Evolutionary conservation across 306 rosid species (phyloP), one percentile per base, ranked within the genome.

Genomic region (Ormosia semicastrata): DNA sequence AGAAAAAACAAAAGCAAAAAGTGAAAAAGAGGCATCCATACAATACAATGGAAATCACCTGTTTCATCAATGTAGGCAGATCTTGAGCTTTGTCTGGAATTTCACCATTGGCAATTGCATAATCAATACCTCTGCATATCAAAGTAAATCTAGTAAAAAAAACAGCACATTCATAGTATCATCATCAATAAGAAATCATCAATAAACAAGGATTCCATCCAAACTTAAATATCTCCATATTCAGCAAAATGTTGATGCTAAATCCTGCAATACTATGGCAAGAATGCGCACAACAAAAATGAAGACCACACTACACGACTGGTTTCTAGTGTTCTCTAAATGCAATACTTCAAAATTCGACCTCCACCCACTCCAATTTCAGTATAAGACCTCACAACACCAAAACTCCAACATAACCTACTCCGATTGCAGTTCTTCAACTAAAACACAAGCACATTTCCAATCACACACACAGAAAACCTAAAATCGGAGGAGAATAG

Each of bases 111-210:
- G 90, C 86, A 71, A 95, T 85, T 32, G 98, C 90, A 87, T 78
- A 84, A 83, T 95, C 99, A 58, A 95, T 89, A 76, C 92, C 88
- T 78, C 99, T 95, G 93, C 66, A 73, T 41, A 65, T 76, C 85
- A 84, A 87, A 73, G 73, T 30, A 74, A 79, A 89, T 46, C 41
- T 40, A 84, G 69, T 76, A 53, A 52, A 41, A 46, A 40, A 58
- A 54, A 49, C 69, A 58, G 50, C 54, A 86, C 75, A 72, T 50
- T 59, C 47, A 68, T 33, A 73, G 66, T 30, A 73, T 7, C 66
- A 12, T 32, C 52, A 12, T 30, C 36, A 59, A 33, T 69, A 66
- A 11, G 6, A 40, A 52, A 64, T 40, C 56, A 53, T 33, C 54
- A 58, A 64, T 1, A 33, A 81, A 65, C 7, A 4, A 43, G 34